Percentiles rank a stretch among this genome's conserved stretches.
phyloP scores from a whole-genome alignment of 768 basidiomycete genomes.

The Calocybe indica region DNA sequence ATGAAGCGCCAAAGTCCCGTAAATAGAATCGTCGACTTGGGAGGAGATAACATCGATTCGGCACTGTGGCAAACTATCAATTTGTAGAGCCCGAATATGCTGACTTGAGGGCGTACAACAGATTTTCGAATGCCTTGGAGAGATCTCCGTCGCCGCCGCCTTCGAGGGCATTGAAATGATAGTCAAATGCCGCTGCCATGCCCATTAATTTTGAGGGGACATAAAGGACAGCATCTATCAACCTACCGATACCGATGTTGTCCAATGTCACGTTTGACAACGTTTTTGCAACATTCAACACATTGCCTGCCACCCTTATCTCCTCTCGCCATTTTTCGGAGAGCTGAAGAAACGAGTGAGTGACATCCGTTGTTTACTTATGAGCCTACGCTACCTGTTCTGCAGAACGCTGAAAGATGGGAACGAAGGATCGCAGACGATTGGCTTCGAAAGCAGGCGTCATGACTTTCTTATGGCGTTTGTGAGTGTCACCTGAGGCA shows the following conservation, averaged over 20 bases:
- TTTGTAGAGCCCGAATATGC: background rate
- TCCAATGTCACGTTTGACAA: constrained; percentile 31
- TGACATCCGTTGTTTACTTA: too few relatives aligned
- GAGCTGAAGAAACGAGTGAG: constrained; percentile 19
- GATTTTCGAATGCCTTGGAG: constrained; percentile 25
- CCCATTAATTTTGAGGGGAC: background rate
- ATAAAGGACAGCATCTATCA: background rate
- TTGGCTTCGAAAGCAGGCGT: constrained; percentile 35
- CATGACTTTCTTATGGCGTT: constrained; percentile 40
- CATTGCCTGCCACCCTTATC: constrained; percentile 19
- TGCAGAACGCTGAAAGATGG: too few relatives aligned
- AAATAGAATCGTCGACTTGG: too few relatives aligned
- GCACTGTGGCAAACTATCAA: too few relatives aligned
- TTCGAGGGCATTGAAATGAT: constrained; percentile 36
- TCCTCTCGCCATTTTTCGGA: constrained; percentile 32
- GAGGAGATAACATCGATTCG: too few relatives aligned
- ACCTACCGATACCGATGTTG: constrained; percentile 42
- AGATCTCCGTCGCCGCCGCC: constrained; percentile 26
- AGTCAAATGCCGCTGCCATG: constrained; percentile 40
- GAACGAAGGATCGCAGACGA: too few relatives aligned
- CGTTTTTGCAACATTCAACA: constrained; percentile 27
- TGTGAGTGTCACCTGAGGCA: constrained; percentile 30
- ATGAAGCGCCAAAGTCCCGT: too few relatives aligned
- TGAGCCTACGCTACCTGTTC: too few relatives aligned
- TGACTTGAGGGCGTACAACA: constrained; percentile 22